A percentile compares a stretch with the other conserved stretches of the same genome.
These are phyloP conservation scores for Rossbeevera mucosa DNA, from an alignment of 768 basidiomycete species.

Conservation along the genomic window DNA sequence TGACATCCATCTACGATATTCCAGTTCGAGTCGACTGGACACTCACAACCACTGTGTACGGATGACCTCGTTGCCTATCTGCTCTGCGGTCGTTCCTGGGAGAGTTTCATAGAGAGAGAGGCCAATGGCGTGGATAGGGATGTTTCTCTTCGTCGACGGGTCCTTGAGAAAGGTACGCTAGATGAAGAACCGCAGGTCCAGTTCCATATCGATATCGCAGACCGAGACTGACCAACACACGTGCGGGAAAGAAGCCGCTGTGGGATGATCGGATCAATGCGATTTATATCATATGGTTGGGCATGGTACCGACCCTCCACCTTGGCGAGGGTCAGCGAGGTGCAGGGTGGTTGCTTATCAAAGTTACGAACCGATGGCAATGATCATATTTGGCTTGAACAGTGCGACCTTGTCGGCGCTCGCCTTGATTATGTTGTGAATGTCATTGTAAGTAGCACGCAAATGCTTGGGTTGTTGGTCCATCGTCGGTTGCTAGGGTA, in stretches of 20 bases:
- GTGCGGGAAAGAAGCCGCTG: slow-evolving; percentile 94
- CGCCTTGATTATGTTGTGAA: slow-evolving; percentile 81
- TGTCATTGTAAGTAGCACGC: slow-evolving; percentile 84
- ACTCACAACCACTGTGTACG: slow-evolving; percentile 95
- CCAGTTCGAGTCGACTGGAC: neutral
- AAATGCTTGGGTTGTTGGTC: slow-evolving; percentile 50
- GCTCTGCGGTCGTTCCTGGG: slow-evolving; percentile 65
- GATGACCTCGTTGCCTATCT: slow-evolving; percentile 79
- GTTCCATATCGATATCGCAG: neutral
- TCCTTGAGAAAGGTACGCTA: slow-evolving; percentile 84
- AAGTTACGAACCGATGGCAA: slow-evolving; percentile 67
- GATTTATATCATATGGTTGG: slow-evolving; percentile 11
- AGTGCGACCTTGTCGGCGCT: slow-evolving; percentile 64
- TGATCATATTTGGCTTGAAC: slow-evolving; percentile 83
- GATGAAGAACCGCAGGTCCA: neutral
- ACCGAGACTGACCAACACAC: slow-evolving; percentile 60
- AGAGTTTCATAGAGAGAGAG: slow-evolving; percentile 92
- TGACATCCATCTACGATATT: slow-evolving; percentile 1
- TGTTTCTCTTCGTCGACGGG: slow-evolving; percentile 61
- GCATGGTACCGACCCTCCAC: slow-evolving; percentile 67
- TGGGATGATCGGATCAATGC: slow-evolving; percentile 10
- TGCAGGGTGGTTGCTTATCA: neutral
- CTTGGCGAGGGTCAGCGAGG: slow-evolving; percentile 33
- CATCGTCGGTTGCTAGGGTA: slow-evolving; percentile 20
- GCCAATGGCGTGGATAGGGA: slow-evolving; percentile 95